A percentile compares a stretch with the other conserved stretches of the same genome.
Evolutionary conservation across 371 early-diverging fungal species (phyloP).

Genomic region (Mucor plumbeus): DNA sequence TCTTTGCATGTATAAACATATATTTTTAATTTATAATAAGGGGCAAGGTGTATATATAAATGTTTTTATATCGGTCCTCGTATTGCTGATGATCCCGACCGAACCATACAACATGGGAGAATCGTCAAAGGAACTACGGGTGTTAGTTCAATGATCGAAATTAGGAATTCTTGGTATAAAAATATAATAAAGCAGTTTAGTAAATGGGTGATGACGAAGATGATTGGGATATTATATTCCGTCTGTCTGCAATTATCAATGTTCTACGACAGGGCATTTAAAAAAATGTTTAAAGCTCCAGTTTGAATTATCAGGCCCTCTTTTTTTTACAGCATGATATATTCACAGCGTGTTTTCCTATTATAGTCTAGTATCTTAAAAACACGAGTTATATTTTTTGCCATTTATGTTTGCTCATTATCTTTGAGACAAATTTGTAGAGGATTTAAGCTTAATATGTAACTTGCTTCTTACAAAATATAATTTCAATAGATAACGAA

Average conservation of each 20-base stretch:
- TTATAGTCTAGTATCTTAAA: neutral
- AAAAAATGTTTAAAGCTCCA: neutral
- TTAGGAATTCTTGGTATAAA: neutral
- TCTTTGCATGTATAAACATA: neutral
- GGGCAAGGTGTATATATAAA: neutral
- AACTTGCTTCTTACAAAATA: neutral
- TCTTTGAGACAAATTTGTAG: neutral
- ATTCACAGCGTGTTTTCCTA: neutral
- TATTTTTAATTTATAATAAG: neutral
- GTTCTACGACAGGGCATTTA: conserved; percentile 1
- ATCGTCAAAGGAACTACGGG: neutral
- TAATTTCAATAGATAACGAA: neutral
- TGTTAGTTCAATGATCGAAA: neutral
- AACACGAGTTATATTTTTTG: conserved; percentile 3
- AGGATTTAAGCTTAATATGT: neutral
- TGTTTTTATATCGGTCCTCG: neutral
- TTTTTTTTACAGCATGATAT: neutral
- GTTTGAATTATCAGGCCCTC: no score
- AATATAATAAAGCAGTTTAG: neutral
- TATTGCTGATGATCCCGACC: neutral
- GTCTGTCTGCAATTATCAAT: neutral
- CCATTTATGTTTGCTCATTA: conserved; percentile 4
- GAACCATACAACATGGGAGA: neutral
- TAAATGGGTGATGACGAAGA: neutral
- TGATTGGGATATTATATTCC: neutral